Evolutionary conservation across 805 yeast genomes (phyloP).

Genomic region (Starmerella sp.): DNA sequence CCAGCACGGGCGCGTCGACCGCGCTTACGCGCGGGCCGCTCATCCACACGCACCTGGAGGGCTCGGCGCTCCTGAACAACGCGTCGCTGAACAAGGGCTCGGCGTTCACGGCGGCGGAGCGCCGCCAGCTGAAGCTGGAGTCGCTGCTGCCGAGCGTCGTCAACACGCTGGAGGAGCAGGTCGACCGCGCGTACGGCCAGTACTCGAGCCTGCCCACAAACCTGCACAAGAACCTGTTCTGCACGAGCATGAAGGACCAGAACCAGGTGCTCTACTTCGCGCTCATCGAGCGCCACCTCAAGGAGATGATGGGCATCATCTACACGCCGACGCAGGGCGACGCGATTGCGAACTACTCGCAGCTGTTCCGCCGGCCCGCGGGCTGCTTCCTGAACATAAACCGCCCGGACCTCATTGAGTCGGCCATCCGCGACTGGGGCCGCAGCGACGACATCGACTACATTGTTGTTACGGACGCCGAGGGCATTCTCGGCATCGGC

Average conservation of each 20-base stretch:
- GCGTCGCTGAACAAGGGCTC: constrained; percentile 89
- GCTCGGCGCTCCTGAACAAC: constrained; percentile 73
- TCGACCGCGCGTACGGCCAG: constrained; percentile 82
- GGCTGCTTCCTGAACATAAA: constrained; percentile 85
- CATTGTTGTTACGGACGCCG: constrained; percentile 88
- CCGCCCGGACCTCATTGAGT: constrained; percentile 52
- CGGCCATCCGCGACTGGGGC: constrained; percentile 65
- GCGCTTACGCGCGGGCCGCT: constrained; percentile 1
- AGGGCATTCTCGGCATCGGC: constrained; percentile 92
- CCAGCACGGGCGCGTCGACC: constrained; percentile 1
- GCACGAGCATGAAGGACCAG: constrained; percentile 82
- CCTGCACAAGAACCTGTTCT: constrained; percentile 81
- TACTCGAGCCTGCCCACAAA: constrained; percentile 66
- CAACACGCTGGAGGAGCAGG: constrained; percentile 77
- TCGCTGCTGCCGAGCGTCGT: constrained; percentile 82
- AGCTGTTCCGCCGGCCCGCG: constrained; percentile 85
- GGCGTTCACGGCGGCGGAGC: constrained; percentile 75
- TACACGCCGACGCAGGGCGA: constrained; percentile 54
- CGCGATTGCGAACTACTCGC: constrained; percentile 84
- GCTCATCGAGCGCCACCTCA: constrained; percentile 71
- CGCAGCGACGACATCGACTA: constrained; percentile 84
- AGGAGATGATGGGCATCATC: constrained; percentile 43
- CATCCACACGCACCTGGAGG: constrained; percentile 25
- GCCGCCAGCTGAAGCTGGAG: constrained; percentile 62
- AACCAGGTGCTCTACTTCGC: constrained; percentile 84